Conservation (phyloP, 1,284 basidiomycete genomes). For the Exsudoporus floridanus region DNA sequence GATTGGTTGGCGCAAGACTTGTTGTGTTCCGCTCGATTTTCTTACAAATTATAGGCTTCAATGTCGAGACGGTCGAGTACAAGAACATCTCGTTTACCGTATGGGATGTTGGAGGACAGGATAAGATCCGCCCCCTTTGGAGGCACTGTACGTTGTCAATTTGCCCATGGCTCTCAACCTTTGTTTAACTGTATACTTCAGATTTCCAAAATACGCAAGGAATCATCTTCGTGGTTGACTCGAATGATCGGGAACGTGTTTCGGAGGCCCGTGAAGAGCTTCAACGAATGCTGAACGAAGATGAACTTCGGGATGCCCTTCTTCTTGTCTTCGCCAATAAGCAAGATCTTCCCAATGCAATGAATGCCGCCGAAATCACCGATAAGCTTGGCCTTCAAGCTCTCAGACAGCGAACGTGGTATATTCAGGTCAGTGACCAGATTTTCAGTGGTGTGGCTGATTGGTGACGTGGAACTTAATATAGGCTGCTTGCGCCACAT, state of each 20-base stretch:
- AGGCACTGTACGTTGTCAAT: constrained; percentile 82
- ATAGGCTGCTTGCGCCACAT: constrained; percentile 96
- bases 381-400: constrained; percentile 99
- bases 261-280: constrained; percentile 99
- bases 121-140: constrained; percentile 91
- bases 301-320: constrained; percentile 97
- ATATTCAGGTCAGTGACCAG: constrained; percentile 80
- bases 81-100: constrained; percentile 92
- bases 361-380: constrained; percentile 99
- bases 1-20: constrained; percentile 70
- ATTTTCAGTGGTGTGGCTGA: not conserved
- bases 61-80: constrained; percentile 95
- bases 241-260: constrained; percentile 99
- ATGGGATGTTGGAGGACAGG: constrained; percentile 88
- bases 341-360: constrained; percentile 98
- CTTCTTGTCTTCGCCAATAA: constrained; percentile 99
- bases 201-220: constrained; percentile 99
- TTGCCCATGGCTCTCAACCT: constrained; percentile 25
- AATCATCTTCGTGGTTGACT: constrained; percentile 99
- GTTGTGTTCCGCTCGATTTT: constrained; percentile 11
- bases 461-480: constrained; percentile 22
- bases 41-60: constrained; percentile 73
- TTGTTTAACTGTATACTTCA: constrained; percentile 37
- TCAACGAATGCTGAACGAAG: constrained; percentile 99
- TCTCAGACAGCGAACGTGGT: constrained; percentile 96